These are phyloP conservation scores for Auricularia heimuer DNA, from an alignment of 768 basidiomycete species.

Conservation along the genomic window DNA sequence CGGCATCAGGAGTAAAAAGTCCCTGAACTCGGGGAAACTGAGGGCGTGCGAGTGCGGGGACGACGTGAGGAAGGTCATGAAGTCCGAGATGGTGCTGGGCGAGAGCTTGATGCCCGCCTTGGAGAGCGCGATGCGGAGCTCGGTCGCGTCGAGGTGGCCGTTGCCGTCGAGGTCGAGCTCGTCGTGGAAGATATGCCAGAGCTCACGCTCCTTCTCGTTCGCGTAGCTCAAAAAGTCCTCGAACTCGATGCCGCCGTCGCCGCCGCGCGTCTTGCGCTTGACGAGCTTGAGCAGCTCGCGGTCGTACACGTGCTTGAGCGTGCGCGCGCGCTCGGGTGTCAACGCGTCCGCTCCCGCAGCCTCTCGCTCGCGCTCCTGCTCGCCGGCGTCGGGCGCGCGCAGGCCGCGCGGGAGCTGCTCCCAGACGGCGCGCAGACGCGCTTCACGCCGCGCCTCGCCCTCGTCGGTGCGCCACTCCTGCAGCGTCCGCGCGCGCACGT, in stretches of 20 bases:
- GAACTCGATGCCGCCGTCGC: conserved; percentile 46
- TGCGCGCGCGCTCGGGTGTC: conserved; percentile 43
- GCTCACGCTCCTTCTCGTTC: conserved; percentile 72
- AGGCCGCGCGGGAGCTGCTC: conserved; percentile 35
- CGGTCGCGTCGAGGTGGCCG: conserved; percentile 62
- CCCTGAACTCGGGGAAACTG: conserved; percentile 78
- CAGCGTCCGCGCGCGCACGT: conserved; percentile 32
- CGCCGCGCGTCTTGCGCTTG: conserved; percentile 20
- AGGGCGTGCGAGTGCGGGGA: conserved; percentile 59
- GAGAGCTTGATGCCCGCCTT: conserved; percentile 70
- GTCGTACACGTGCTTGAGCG: conserved; percentile 62
- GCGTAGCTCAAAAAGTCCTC: conserved; percentile 66
- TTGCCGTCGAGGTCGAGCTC: conserved; percentile 87
- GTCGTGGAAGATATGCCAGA: conserved; percentile 87
- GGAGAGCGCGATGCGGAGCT: conserved; percentile 49
- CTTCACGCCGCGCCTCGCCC: conserved; percentile 50
- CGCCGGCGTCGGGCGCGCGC: conserved; percentile 18
- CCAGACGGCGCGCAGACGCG: conserved; percentile 56
- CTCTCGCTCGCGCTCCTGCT: conserved; percentile 9
- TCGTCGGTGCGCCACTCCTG: conserved; percentile 56
- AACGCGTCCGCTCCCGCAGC: conserved; percentile 10
- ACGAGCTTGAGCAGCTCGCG: conserved; percentile 55
- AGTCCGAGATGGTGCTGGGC: conserved; percentile 62
- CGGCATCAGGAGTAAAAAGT: conserved; percentile 81
- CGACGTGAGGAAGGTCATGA: conserved; percentile 70